Percentiles rank a stretch among this genome's conserved stretches.
phyloP scores from a whole-genome alignment of 257 asterid species.

The Nicotiana obtusifolia region DNA sequence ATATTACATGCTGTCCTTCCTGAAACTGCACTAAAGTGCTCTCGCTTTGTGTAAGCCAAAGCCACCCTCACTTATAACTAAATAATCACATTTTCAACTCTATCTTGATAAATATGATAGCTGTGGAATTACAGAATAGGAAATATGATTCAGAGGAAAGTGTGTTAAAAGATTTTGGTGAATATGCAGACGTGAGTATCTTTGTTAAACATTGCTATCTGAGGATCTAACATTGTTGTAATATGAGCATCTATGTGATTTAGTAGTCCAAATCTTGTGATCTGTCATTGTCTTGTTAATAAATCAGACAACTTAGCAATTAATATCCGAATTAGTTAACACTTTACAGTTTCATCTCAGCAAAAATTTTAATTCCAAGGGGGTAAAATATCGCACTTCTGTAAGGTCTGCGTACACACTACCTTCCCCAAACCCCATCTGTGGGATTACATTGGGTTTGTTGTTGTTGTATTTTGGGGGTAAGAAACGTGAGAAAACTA shows the following conservation, averaged over 20 bases:
- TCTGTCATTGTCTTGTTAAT: neutral
- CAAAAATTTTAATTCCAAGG: neutral
- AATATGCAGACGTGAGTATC: neutral
- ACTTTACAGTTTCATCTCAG: neutral
- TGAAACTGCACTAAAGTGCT: neutral
- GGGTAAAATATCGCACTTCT: neutral
- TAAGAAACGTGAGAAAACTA: neutral
- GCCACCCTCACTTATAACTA: neutral
- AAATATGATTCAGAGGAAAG: neutral
- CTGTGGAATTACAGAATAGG: neutral
- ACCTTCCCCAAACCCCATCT: too few relatives aligned
- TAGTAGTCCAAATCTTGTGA: neutral
- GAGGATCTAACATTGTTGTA: neutral
- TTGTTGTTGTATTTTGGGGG: neutral
- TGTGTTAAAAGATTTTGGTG: neutral
- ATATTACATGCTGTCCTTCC: neutral
- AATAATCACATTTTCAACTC: neutral
- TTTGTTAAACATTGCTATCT: neutral
- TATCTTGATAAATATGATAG: neutral
- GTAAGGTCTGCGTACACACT: too few relatives aligned
- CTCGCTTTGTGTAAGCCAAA: neutral
- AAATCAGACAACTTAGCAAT: neutral
- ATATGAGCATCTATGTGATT: neutral
- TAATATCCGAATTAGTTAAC: neutral
- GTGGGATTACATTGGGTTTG: too few relatives aligned